Percentiles rank a stretch among this genome's conserved stretches.
phyloP scores from a whole-genome alignment of 2,329 filamentous ascomycete species.

The Neoascochyta sp. region DNA sequence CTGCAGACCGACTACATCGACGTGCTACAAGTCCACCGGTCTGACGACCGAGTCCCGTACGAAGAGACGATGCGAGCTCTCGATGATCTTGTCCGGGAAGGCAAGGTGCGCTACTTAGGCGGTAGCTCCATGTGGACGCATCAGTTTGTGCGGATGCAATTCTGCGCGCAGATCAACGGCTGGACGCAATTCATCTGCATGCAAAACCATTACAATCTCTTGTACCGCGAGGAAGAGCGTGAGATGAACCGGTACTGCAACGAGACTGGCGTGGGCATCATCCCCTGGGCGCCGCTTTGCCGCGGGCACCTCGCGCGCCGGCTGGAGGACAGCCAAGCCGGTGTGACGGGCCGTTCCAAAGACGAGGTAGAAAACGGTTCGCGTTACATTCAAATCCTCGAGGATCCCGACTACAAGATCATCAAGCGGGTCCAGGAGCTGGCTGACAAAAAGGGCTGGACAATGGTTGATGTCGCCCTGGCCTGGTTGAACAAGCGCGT shows the following conservation, averaged over 20 bases:
- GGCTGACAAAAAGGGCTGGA: too few relatives aligned
- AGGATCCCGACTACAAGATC: too few relatives aligned
- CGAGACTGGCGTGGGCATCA: conserved; percentile 30
- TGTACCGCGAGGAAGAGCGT: conserved; percentile 49
- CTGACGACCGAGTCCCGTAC: conserved; percentile 49
- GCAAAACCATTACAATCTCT: conserved; percentile 48
- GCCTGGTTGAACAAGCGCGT: too few relatives aligned
- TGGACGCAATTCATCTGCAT: conserved; percentile 50
- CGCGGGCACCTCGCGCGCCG: conserved; percentile 42
- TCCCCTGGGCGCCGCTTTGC: conserved; percentile 21
- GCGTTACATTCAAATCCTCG: too few relatives aligned
- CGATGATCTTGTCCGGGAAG: conserved; percentile 54
- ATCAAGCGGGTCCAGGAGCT: too few relatives aligned
- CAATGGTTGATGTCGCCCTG: too few relatives aligned
- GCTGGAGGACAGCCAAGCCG: too few relatives aligned
- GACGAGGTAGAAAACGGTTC: too few relatives aligned
- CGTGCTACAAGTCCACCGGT: conserved; percentile 57
- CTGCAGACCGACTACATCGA: conserved; percentile 57
- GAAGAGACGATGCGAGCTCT: conserved; percentile 59
- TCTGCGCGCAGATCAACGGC: conserved; percentile 43
- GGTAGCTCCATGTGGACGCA: conserved; percentile 15
- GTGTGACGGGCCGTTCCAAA: too few relatives aligned
- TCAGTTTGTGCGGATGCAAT: conserved; percentile 39
- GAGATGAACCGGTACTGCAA: conserved; percentile 36
- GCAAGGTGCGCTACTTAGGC: conserved; percentile 45